Percentiles rank a stretch among this genome's conserved stretches.
These are phyloP conservation scores for Coprinellus aureogranulatus DNA, from an alignment of 768 basidiomycete species.

Conservation along the genomic window DNA sequence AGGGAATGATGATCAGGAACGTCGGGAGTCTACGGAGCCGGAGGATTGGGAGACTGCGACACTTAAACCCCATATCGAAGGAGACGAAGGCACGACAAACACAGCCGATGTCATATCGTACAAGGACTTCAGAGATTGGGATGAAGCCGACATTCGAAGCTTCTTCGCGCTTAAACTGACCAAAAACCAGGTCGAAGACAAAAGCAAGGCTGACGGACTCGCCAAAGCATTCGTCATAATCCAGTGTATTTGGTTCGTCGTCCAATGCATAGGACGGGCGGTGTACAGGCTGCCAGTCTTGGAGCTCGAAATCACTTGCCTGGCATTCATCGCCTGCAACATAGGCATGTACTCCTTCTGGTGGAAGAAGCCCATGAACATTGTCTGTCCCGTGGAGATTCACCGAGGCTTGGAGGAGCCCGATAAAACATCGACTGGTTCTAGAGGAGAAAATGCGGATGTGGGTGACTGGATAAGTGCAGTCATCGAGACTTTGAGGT, in stretches of 20 bases:
- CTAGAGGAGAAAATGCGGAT: no score
- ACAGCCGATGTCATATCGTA: not conserved
- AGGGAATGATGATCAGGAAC: no score
- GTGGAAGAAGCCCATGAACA: slow-evolving; percentile 40
- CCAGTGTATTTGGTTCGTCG: slow-evolving; percentile 35
- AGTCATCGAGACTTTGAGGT: no score
- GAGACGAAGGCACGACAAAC: no score
- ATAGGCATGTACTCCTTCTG: slow-evolving; percentile 30
- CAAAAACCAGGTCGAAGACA: slow-evolving; percentile 19
- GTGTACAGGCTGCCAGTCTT: slow-evolving; percentile 24
- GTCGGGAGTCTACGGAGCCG: no score
- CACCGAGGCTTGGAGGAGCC: no score
- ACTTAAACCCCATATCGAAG: no score
- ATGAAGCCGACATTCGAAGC: not conserved
- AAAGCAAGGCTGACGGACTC: slow-evolving; percentile 32
- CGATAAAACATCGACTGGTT: no score
- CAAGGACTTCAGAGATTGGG: not conserved
- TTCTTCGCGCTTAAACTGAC: slow-evolving; percentile 15
- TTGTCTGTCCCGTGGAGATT: slow-evolving; percentile 16
- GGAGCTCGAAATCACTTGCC: slow-evolving; percentile 34
- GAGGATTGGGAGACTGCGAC: no score
- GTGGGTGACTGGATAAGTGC: no score
- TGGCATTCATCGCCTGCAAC: slow-evolving; percentile 31
- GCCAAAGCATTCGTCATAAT: slow-evolving; percentile 31
- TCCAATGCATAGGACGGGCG: slow-evolving; percentile 26